phyloP scores from a whole-genome alignment of 2,329 filamentous ascomycete genomes.

The Emergomyces orientalis region DNA sequence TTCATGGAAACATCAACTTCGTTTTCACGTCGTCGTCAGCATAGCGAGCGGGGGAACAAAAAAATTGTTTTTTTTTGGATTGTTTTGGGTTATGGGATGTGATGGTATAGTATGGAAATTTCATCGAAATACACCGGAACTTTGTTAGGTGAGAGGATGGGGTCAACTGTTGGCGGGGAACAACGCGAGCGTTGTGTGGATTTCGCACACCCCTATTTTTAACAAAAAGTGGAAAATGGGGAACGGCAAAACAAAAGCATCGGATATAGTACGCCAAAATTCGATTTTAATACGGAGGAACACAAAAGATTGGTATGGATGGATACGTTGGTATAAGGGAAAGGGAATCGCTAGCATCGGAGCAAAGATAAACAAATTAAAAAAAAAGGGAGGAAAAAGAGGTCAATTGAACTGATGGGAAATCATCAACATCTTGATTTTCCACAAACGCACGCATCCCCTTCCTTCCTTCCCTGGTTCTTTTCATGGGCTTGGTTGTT shows the following conservation, averaged over 20 bases:
- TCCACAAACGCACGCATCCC: background rate
- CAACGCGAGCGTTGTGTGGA: background rate
- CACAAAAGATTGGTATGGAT: slow-evolving; percentile 10
- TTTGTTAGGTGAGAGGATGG: background rate
- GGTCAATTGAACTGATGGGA: slow-evolving; percentile 8
- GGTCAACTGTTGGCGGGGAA: background rate
- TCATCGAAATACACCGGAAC: background rate
- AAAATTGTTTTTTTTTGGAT: background rate
- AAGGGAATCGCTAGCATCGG: slow-evolving; percentile 5
- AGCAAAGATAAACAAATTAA: slow-evolving; percentile 1
- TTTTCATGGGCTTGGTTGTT: slow-evolving; percentile 3
- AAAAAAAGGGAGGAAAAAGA: background rate
- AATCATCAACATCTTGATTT: background rate
- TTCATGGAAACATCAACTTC: slow-evolving; percentile 7
- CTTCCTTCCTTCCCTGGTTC: background rate
- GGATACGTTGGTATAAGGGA: slow-evolving; percentile 10
- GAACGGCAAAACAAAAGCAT: slow-evolving; percentile 8
- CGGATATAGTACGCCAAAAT: slow-evolving; percentile 8
- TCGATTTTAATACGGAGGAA: background rate
- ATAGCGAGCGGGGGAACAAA: slow-evolving; percentile 12
- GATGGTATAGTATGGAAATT: slow-evolving; percentile 1
- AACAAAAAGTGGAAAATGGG: slow-evolving; percentile 11
- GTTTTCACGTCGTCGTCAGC: slow-evolving; percentile 14
- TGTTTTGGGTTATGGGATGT: background rate
- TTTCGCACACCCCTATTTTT: slow-evolving; percentile 12